A percentile compares a stretch with the other conserved stretches of the same genome.
Conservation (phyloP, 306 rosid genomes). For the Oemleria cerasiformis region DNA sequence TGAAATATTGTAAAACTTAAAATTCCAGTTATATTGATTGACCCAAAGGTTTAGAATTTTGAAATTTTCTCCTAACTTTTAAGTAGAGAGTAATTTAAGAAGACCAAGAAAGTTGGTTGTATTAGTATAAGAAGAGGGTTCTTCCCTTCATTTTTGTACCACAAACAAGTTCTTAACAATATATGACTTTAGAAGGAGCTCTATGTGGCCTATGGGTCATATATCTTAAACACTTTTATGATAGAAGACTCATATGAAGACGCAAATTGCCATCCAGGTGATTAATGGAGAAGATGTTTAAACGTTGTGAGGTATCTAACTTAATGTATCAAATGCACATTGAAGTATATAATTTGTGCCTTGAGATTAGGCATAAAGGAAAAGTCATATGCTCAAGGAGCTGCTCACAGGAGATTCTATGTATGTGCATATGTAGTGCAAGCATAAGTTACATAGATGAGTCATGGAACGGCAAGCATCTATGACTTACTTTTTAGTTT, state of each 20-base stretch:
- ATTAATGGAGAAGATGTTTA: background rate
- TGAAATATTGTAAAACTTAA: background rate
- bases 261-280: background rate
- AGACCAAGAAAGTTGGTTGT: too few species aligned
- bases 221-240: too few species aligned
- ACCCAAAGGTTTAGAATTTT: too few species aligned
- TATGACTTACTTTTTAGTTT: background rate
- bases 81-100: too few species aligned
- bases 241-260: background rate
- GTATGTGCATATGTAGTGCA: background rate
- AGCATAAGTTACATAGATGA: background rate
- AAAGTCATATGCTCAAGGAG: background rate
- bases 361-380: background rate
- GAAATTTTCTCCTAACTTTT: too few species aligned
- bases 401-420: background rate
- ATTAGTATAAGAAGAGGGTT: too few species aligned
- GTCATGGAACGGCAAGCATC: background rate
- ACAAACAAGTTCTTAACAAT: too few species aligned
- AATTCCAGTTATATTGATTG: background rate
- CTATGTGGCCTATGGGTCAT: too few species aligned
- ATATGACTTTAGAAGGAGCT: too few species aligned
- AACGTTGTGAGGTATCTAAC: background rate
- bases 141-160: too few species aligned
- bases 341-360: background rate
- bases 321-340: background rate